Conservation (phyloP, 2,329 filamentous ascomycete genomes). For the Endothia cerciana region DNA sequence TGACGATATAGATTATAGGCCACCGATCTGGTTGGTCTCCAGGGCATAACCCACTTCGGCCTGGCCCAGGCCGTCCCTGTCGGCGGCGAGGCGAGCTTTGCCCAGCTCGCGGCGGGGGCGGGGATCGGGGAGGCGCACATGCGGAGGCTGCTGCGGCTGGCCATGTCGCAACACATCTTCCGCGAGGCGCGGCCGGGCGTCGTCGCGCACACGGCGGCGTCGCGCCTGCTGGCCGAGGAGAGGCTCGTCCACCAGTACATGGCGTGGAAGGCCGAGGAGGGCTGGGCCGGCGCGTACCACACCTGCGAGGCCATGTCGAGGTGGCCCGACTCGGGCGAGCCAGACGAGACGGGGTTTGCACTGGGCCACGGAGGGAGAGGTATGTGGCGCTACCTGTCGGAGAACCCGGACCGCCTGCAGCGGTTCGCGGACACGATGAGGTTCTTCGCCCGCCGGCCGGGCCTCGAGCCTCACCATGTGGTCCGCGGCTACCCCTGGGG, state of each 20-base stretch:
- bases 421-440: slow-evolving; percentile 13
- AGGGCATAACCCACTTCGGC: slow-evolving; percentile 20
- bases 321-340: slow-evolving; percentile 17
- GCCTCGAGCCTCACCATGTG: slow-evolving; percentile 15
- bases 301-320: slow-evolving; percentile 16
- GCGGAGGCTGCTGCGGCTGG: slow-evolving; percentile 5
- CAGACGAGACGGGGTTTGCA: slow-evolving; percentile 10
- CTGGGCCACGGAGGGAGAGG: slow-evolving; percentile 8
- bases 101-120: slow-evolving; percentile 13
- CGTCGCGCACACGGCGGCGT: slow-evolving; percentile 19
- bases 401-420: slow-evolving; percentile 13
- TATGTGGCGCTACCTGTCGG: slow-evolving; percentile 10
- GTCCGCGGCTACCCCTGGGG: slow-evolving; percentile 8
- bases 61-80: slow-evolving; percentile 1
- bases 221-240: slow-evolving; percentile 22
- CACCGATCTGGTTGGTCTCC: slow-evolving; percentile 7
- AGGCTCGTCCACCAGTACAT: slow-evolving; percentile 19
- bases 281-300: slow-evolving; percentile 9
- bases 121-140: slow-evolving; percentile 21
- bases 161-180: slow-evolving; percentile 21
- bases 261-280: slow-evolving; percentile 15
- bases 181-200: slow-evolving; percentile 9
- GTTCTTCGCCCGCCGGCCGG: slow-evolving; percentile 7
- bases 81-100: slow-evolving; percentile 13
- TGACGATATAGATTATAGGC: not conserved